A percentile compares a stretch with the other conserved stretches of the same genome.
Evolutionary conservation across 106 monocot species (phyloP).

Genomic region (Allium cepa): DNA sequence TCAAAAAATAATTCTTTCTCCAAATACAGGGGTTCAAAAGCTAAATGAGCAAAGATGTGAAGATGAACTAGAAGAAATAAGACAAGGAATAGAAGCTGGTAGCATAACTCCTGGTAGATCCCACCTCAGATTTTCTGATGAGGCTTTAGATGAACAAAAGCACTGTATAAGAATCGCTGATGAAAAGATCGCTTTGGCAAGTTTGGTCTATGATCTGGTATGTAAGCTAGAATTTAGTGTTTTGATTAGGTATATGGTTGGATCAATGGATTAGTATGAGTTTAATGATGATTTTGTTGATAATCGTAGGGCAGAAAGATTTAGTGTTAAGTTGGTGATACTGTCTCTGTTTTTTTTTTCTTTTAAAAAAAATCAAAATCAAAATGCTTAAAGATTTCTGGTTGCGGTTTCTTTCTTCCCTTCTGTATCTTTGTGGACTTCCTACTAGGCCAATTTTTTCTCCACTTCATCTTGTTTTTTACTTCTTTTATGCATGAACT

Average conservation of each 20-base stretch:
- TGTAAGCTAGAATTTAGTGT: neutral
- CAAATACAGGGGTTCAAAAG: slow-evolving; percentile 43
- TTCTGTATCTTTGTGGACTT: too few relatives aligned
- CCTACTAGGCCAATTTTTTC: too few relatives aligned
- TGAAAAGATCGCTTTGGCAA: slow-evolving; percentile 86
- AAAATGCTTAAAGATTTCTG: too few relatives aligned
- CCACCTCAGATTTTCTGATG: slow-evolving; percentile 78
- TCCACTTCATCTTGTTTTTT: too few relatives aligned
- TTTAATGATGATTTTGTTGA: neutral
- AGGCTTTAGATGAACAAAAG: slow-evolving; percentile 86
- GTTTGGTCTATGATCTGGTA: slow-evolving; percentile 92
- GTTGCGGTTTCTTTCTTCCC: too few relatives aligned
- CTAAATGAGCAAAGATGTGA: slow-evolving; percentile 92
- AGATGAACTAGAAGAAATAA: slow-evolving; percentile 80
- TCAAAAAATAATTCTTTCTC: neutral
- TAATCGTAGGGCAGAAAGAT: neutral
- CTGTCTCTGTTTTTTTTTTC: too few relatives aligned
- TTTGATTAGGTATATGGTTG: neutral
- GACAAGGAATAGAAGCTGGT: slow-evolving; percentile 52
- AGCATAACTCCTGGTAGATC: slow-evolving; percentile 40
- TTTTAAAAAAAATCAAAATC: too few relatives aligned
- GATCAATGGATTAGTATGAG: neutral
- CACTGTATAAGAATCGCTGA: slow-evolving; percentile 87
- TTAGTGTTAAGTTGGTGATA: too few relatives aligned
- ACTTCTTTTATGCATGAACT: too few relatives aligned